A percentile compares a stretch with the other conserved stretches of the same genome.
Evolutionary conservation across 768 basidiomycete species (phyloP).

Genomic region (Stropharia rugosoannulata): DNA sequence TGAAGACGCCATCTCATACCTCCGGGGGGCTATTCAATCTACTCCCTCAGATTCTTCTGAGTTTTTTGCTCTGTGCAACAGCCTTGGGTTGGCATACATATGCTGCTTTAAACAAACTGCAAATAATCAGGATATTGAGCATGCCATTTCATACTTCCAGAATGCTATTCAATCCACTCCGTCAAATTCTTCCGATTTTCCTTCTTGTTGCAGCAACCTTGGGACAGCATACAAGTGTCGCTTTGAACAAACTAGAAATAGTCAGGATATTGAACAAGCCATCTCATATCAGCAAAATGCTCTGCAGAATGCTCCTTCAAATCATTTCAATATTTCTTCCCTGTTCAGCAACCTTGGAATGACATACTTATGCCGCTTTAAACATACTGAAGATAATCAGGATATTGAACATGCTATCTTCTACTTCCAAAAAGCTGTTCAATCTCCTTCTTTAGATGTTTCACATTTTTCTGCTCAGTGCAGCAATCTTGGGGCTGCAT

Average conservation of each 20-base stretch:
- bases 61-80: constrained; percentile 14
- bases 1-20: constrained; percentile 16
- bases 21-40: constrained; percentile 10
- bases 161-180: constrained; percentile 13
- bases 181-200: constrained; percentile 14
- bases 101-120: constrained; percentile 14
- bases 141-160: constrained; percentile 11
- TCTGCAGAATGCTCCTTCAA: constrained; percentile 11
- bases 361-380: constrained; percentile 7
- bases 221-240: constrained; percentile 12
- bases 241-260: constrained; percentile 16
- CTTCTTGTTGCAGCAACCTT: constrained; percentile 15
- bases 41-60: constrained; percentile 11
- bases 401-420: constrained; percentile 22
- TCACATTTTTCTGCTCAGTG: constrained; percentile 12
- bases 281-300: constrained; percentile 13
- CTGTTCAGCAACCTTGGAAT: constrained; percentile 20
- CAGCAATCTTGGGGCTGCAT: constrained; percentile 18
- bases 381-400: constrained; percentile 18
- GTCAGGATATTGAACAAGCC: constrained; percentile 23
- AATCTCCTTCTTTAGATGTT: constrained; percentile 14
- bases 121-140: constrained; percentile 22
- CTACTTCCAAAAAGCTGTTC: constrained; percentile 8
- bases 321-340: constrained; percentile 14
- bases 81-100: constrained; percentile 21